Evolutionary conservation across 805 yeast genomes (phyloP), one percentile per base, ranked within the genome.

Genomic region (Hanseniaspora lachancei): DNA sequence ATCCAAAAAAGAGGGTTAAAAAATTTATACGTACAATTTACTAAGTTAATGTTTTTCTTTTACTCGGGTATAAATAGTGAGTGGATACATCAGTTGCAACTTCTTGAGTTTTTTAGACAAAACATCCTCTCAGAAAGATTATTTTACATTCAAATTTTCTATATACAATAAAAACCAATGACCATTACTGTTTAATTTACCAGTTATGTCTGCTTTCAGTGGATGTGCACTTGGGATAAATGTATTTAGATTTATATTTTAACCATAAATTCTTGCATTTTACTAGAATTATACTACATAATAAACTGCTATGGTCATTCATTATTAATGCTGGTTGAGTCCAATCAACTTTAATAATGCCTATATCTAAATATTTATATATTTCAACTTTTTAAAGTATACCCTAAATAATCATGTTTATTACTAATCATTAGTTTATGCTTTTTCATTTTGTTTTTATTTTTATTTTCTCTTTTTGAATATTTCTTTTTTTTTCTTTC

Each of bases 201-300:
- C 50, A 53, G 50, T 18, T 27, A 16, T 18, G 12, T 21, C 15
- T 34, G n/a, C 21, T 16, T 13, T 18, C 15, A 34, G 23, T 24
- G 13, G 27, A 10, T n/a, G 34, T 39, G 18, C 24, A 16, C 50
- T 53, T 38, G 56, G 56, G 56, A 43, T 46, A 53, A 53, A 46
- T 46, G 56, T 53, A 53, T 46, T 51, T 53, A 44, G 50, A 53
- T 53, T 46, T 46, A 46, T 42, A 36, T 44, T 53, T 53, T 53
- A 46, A 29, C 46, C 50, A 53, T 53, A 32, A 46, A 53, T 53
- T 53, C 56, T 53, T 53, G 56, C 56, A 38, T 53, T 53, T 53
- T 53, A 53, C 56, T 53, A 53, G 56, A 53, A 53, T 53, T 44
- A 53, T 53, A 53, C 56, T 41, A 29, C 32, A 44, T 53, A 53